Base-by-base conservation (phyloP, 2,329 filamentous ascomycete genomes). In the Cadophora gregata region DNA sequence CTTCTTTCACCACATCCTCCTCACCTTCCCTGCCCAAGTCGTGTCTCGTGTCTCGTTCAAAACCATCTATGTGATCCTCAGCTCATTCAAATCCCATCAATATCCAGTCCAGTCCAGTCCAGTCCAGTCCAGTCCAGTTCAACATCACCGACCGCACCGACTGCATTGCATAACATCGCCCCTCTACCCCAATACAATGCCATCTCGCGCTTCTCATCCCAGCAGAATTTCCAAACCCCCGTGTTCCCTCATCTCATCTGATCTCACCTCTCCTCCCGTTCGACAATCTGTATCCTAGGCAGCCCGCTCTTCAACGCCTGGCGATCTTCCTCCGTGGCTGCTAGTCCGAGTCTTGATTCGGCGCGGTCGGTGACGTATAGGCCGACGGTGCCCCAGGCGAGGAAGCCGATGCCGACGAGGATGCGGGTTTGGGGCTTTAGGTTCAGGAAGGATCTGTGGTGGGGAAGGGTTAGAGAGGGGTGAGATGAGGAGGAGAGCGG, bases 361-460 rank as follows among this genome's bases (percentile, higher is more conserved):
- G 90, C 88, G 65, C 84, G 83, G 75, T 95, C 91, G 5, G 90
- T 88, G 21, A 92, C 76, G 76, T 90, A 89, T n/a, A 96, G 83
- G 19, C 93, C 94, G 48, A 88, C 81, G 48, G 83, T 81, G 16
- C 92, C 93, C 87, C 93, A 97, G 38, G 86, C 86, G 75, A 97
- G 87, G 71, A 97, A 80, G 73, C 88, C 90, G 59, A 88, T 77
- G 72, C 94, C 94, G 69, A 97, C 84, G 58, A 89, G 80, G 50
- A 92, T 80, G 65, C 91, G 90, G 27, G 91, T 90, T 72, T 86
- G 89, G 21, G 90, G 86, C 3, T 89, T 81, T 63, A 97, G 88
- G 73, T 86, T 87, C 76, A 85, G 89, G 81, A 93, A 97, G 1
- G 59, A 27, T 33, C 59, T 62, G 25, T 21, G 9, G n/a, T n/a